A percentile compares a stretch with the other conserved stretches of the same genome.
These are phyloP conservation scores for Emergomyces pasteurianus DNA, from an alignment of 2,329 filamentous ascomycete species.

Conservation along the genomic window DNA sequence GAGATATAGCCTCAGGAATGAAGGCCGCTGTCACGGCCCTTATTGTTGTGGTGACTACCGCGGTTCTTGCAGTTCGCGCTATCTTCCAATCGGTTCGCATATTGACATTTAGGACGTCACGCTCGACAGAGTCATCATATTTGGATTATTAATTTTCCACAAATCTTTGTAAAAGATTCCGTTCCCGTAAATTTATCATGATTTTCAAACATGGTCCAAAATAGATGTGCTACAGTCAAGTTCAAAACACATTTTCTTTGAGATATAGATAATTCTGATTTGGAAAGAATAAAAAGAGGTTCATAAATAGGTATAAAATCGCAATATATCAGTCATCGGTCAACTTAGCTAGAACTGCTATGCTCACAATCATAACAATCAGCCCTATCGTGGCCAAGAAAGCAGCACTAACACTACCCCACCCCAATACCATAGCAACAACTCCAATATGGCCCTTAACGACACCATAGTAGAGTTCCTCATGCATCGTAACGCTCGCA, in stretches of 20 bases:
- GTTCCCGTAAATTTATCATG: background rate
- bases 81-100: background rate
- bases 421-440: conserved; percentile 89
- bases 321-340: conserved; percentile 26
- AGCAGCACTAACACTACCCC: conserved; percentile 88
- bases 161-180: background rate
- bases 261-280: background rate
- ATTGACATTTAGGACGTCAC: background rate
- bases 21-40: conserved; percentile 6
- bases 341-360: conserved; percentile 59
- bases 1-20: conserved; percentile 3
- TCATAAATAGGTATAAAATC: background rate
- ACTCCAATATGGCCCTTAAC: conserved; percentile 82
- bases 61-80: background rate
- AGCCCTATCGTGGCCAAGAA: conserved; percentile 92
- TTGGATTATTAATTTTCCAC: background rate
- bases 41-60: conserved; percentile 1
- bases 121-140: background rate
- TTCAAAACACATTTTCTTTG: background rate
- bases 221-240: too few species aligned
- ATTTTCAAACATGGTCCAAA: background rate
- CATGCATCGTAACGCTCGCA: conserved; percentile 81
- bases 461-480: conserved; percentile 83
- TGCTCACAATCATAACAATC: conserved; percentile 92
- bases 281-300: background rate